These are phyloP conservation scores for Trichoderma reesei DNA, from an alignment of 495 filamentous ascomycete genomes.

Conservation along the genomic window DNA sequence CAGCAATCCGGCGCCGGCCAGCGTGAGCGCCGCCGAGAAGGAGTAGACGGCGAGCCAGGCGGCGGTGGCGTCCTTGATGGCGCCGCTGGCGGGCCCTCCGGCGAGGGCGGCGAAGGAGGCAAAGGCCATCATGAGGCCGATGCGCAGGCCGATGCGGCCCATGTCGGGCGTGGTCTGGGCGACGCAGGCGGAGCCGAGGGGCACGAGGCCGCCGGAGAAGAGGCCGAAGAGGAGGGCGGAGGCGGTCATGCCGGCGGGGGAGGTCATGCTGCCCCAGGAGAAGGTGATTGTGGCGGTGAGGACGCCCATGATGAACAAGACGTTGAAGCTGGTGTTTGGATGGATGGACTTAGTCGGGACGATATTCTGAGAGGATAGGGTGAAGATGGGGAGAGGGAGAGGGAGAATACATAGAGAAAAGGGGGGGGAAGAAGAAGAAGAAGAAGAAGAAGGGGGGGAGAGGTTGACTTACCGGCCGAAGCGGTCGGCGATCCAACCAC, in stretches of 20 bases:
- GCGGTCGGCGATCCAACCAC: conserved; percentile 52
- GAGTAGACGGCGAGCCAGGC: not conserved
- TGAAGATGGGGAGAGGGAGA: no score
- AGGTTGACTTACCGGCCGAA: conserved; percentile 16
- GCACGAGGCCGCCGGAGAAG: conserved; percentile 37
- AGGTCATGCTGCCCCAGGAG: conserved; percentile 17
- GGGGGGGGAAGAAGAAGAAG: no score
- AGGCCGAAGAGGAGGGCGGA: conserved; percentile 21
- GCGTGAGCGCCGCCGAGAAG: not conserved
- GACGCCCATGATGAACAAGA: conserved; percentile 22
- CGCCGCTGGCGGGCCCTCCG: conserved; percentile 3
- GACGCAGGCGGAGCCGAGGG: conserved; percentile 53
- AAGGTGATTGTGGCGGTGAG: conserved; percentile 17
- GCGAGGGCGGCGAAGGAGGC: conserved; percentile 6
- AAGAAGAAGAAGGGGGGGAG: no score
- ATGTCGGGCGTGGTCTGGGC: conserved; percentile 50
- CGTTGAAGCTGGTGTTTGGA: conserved; percentile 24
- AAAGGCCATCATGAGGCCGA: conserved; percentile 40
- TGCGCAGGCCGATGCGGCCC: conserved; percentile 51
- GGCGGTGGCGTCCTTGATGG: not conserved
- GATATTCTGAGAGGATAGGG: no score
- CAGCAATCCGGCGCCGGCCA: not conserved
- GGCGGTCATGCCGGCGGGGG: conserved; percentile 15
- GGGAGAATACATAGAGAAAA: no score
- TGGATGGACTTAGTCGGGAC: not conserved